Conservation (phyloP, 129 eudicot genomes). For the Helianthus annuus region HanXRQr2.0-SUNRISE NC_035448.2:5164201-5164700, state of each 20-base stretch:
- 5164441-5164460: constrained; percentile 49
- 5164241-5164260: constrained; percentile 55
- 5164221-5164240: constrained; percentile 49
- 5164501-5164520: constrained; percentile 42
- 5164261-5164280: constrained; percentile 76
- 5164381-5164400: constrained; percentile 60
- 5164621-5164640: not conserved
- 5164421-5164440: constrained; percentile 63
- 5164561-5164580: constrained; percentile 52
- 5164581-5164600: constrained; percentile 74
- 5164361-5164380: constrained; percentile 71
- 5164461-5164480: constrained; percentile 45
- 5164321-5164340: constrained; percentile 56
- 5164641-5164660: constrained; percentile 19
- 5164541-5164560: constrained; percentile 44
- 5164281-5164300: constrained; percentile 60
- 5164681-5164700: constrained; percentile 31
- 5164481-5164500: constrained; percentile 44
- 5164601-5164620: constrained; percentile 39
- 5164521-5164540: constrained; percentile 41
- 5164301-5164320: constrained; percentile 52
- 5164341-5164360: constrained; percentile 56
- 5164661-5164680: constrained; percentile 13
- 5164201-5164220: constrained; percentile 57
- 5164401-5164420: constrained; percentile 54